Base-by-base conservation (phyloP, 73 alveolate species). In the Durusdinium trenchii region DNA sequence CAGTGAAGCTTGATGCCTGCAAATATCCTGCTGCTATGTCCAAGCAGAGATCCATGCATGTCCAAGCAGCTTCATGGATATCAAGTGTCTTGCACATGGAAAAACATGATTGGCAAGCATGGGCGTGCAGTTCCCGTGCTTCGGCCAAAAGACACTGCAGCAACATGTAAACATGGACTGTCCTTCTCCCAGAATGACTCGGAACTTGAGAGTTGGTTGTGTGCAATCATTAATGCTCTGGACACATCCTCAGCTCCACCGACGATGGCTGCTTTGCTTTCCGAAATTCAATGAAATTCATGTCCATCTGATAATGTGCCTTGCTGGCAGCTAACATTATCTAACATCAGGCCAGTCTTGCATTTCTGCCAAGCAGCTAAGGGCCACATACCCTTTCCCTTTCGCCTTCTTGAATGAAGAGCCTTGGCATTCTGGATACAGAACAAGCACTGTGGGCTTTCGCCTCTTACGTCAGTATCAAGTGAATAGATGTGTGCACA, bases 401-500 rank as follows among this genome's bases (percentile, higher is more conserved):
- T 91, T 91, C 47, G 98, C 98, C 90, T 91, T 91, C 89, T 91
- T 91, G 98, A 91, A 91, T 23, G 98, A 91, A n/a, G 98, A 91
- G 54, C 96, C 96, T 90, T 28, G 38, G 95, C 40, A 30, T 6
- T 45, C 43, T n/a, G n/a, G n/a, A n/a, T n/a, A n/a, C n/a, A n/a
- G n/a, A n/a, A n/a, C n/a, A n/a, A n/a, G n/a, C n/a, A n/a, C n/a
- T n/a, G n/a, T n/a, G n/a, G n/a, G n/a, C n/a, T n/a, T n/a, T n/a
- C n/a, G n/a, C n/a, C n/a, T n/a, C n/a, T n/a, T n/a, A n/a, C n/a
- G n/a, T n/a, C n/a, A n/a, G n/a, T n/a, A n/a, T n/a, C n/a, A n/a
- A n/a, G n/a, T n/a, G n/a, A n/a, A n/a, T n/a, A n/a, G n/a, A n/a
- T n/a, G n/a, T n/a, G n/a, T n/a, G n/a, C n/a, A n/a, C n/a, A n/a